Evolutionary conservation across 345 rosid species (phyloP).

Genomic region (Eucalyptus camaldulensis): DNA sequence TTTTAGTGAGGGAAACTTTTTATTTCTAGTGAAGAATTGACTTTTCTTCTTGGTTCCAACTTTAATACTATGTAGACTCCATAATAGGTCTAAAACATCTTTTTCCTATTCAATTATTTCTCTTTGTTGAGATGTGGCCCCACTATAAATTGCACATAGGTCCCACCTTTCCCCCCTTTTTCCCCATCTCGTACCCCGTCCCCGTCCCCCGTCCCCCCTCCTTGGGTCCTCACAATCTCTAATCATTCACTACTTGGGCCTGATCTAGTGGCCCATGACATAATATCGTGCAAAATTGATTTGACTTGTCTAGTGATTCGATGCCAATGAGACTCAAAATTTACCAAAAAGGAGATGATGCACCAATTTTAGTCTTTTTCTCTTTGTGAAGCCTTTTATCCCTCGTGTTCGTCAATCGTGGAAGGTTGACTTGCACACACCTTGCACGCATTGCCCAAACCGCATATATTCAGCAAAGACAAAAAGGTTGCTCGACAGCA

Average conservation of each 20-base stretch:
- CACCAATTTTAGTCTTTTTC: background rate
- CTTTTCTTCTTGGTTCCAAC: background rate
- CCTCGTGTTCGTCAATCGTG: rapidly evolving
- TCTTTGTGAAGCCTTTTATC: rapidly evolving
- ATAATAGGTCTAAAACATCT: background rate
- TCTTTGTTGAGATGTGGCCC: background rate
- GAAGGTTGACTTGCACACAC: background rate
- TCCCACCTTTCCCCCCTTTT: too few relatives aligned
- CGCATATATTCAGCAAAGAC: background rate
- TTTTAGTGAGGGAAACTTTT: background rate
- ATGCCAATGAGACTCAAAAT: background rate
- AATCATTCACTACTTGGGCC: background rate
- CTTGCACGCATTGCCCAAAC: background rate
- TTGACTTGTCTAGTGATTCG: background rate
- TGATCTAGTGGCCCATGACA: background rate
- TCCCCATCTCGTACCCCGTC: background rate
- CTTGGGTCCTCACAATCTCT: background rate
- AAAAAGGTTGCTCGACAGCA: background rate
- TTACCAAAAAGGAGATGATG: background rate
- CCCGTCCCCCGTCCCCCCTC: too few relatives aligned
- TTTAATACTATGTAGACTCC: background rate
- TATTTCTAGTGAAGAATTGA: background rate
- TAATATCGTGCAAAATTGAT: background rate
- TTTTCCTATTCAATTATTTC: background rate
- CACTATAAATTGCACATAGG: background rate